Percentiles rank a stretch among this genome's conserved stretches.
Evolutionary conservation across 345 rosid genomes (phyloP).

Genomic region (Syzygium aqueum): DNA sequence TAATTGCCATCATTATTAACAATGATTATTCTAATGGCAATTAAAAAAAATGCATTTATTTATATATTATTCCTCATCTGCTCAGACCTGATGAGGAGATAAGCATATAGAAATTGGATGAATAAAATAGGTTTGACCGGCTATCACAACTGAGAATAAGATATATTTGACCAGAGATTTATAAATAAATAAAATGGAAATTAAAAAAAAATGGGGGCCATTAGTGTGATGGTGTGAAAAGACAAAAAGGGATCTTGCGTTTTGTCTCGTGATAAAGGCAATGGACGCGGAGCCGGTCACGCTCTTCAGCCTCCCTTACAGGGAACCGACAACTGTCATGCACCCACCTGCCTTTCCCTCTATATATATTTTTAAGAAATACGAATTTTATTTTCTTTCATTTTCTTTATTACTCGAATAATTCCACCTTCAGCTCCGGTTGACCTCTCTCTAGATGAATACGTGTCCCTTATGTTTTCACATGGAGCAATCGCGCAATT

Average conservation of each 20-base stretch:
- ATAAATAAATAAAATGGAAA: neutral
- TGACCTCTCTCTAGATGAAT: neutral
- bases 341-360: neutral
- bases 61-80: neutral
- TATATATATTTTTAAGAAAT: neutral
- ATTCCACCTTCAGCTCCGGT: neutral
- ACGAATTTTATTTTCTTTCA: neutral
- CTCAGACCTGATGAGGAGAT: neutral
- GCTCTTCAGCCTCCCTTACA: neutral
- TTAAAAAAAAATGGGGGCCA: neutral
- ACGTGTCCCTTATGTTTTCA: neutral
- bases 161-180: constrained; percentile 12
- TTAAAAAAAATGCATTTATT: neutral
- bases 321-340: constrained; percentile 12
- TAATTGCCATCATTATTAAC: neutral
- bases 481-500: neutral
- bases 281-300: constrained; percentile 5
- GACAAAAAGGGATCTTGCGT: constrained; percentile 1
- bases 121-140: constrained; percentile 26
- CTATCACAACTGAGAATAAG: neutral
- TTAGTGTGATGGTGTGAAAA: neutral
- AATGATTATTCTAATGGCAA: neutral
- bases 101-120: neutral
- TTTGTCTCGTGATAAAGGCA: constrained; percentile 16
- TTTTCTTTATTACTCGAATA: neutral